Percentiles rank a stretch among this genome's conserved stretches.
Evolutionary conservation across 371 early-diverging fungal species (phyloP).

Genomic region (Saksenaea vasiformis): DNA sequence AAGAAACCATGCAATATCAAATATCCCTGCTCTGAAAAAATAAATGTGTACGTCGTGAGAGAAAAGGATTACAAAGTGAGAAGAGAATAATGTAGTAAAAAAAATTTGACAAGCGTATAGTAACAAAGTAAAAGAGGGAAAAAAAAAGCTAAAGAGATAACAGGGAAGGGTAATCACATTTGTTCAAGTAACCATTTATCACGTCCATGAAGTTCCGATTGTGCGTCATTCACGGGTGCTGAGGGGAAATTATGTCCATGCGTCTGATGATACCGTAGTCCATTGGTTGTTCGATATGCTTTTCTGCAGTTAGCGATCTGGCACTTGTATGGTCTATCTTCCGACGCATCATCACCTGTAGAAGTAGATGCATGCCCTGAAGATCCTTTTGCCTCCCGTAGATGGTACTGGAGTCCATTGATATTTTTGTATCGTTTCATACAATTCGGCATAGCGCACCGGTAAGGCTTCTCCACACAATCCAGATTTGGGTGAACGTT

Average conservation of each 20-base stretch:
- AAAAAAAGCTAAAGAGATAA: neutral
- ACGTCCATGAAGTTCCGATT: neutral
- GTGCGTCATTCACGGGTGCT: neutral
- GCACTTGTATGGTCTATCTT: slow-evolving; percentile 37
- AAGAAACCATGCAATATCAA: no score
- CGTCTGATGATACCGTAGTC: slow-evolving; percentile 42
- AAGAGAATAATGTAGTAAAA: neutral
- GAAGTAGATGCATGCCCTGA: slow-evolving; percentile 40
- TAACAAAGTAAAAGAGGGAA: neutral
- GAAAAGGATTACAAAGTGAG: no score
- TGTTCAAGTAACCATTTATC: neutral
- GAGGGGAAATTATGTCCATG: slow-evolving; percentile 32
- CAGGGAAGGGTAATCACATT: neutral
- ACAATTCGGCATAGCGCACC: slow-evolving; percentile 84
- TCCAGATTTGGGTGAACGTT: slow-evolving; percentile 54
- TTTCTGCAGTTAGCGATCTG: slow-evolving; percentile 44
- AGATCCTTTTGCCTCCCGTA: slow-evolving; percentile 75
- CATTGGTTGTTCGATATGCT: slow-evolving; percentile 45
- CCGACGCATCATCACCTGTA: slow-evolving; percentile 7
- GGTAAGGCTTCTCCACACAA: slow-evolving; percentile 62
- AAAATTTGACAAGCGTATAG: neutral
- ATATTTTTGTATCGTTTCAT: slow-evolving; percentile 93
- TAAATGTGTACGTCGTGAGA: no score
- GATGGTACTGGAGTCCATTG: slow-evolving; percentile 95
- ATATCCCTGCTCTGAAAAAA: no score